Base-by-base conservation (phyloP, 345 rosid genomes). In the Hirschfeldia incana region DNA sequence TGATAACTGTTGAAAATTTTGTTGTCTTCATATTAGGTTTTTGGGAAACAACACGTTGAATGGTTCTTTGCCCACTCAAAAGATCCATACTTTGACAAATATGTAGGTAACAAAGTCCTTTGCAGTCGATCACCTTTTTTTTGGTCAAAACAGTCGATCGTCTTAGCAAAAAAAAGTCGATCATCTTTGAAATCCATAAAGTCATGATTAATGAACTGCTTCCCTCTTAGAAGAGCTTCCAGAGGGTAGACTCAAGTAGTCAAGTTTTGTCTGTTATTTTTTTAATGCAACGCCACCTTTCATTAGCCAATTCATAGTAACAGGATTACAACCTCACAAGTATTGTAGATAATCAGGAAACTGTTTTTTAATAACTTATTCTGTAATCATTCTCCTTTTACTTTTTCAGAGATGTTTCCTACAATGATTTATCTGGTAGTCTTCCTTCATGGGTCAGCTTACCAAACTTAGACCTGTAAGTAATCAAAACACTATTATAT, bases 401-500 rank as follows among this genome's bases (percentile, higher is more conserved):
- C 63, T 3, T 57, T 85, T 65, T 42, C 86, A 91, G 98, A 86
- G 98, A 93, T 84, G 84, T 89, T 44, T 88, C 97, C 0, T 91
- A 91, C 82, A 93, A 93, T 80, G 82, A 84, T 77, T 82, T 91
- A 80, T 59, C 70, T 2, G 94, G 94, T 27, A 86, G 62, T 76
- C 74, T 91, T 74, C 98, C 98, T 76, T 78, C 92, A 4, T 91
- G 97, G 97, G 69, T 87, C 82, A 83, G 21, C 58, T 70, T 71
- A 53, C 66, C 11, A 51, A 74, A 81, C 59, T 72, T 91, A 66
- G 79, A 79, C 60, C 57, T 93, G 97, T 90, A 83, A 68, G 92
- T 73, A 73, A 44, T 28, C 26, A 34, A 44, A 62, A 42, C 67
- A 55, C 21, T 4, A n/a, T n/a, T n/a, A n/a, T n/a, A n/a, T n/a